A percentile compares a stretch with the other conserved stretches of the same genome.
Evolutionary conservation across 1,284 basidiomycete species (phyloP).

Genomic region (Erythrobasidium hasegawianum): DNA sequence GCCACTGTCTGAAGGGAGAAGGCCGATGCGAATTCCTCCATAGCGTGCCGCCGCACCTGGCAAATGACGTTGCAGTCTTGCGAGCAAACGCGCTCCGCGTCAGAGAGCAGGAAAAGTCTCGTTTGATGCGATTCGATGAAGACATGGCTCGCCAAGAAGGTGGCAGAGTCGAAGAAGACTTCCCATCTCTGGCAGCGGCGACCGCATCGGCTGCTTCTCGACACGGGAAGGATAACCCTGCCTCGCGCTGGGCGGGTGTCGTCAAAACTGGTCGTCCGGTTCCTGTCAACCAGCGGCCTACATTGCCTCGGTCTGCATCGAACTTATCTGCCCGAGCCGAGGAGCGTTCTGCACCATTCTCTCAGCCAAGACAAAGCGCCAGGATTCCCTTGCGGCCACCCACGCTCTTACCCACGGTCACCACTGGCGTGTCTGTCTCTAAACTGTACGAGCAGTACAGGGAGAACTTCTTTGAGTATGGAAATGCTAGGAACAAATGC

Average conservation of each 20-base stretch:
- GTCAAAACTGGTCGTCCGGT: conserved; percentile 57
- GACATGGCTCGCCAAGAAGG: conserved; percentile 6
- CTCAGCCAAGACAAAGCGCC: conserved; percentile 69
- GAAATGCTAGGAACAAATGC: conserved; percentile 87
- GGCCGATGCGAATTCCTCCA: conserved; percentile 49
- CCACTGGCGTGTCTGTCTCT: conserved; percentile 74
- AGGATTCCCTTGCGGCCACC: conserved; percentile 78
- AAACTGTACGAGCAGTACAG: conserved; percentile 82
- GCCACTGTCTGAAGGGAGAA: conserved; percentile 91
- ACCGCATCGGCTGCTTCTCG: conserved; percentile 49
- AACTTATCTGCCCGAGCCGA: neutral
- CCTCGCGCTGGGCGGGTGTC: conserved; percentile 76
- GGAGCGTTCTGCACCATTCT: conserved; percentile 45
- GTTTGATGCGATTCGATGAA: conserved; percentile 17
- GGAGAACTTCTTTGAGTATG: conserved; percentile 77
- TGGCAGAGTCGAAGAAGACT: conserved; percentile 62
- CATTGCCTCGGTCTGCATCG: conserved; percentile 17
- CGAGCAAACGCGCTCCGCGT: conserved; percentile 24
- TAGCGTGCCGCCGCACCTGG: conserved; percentile 35
- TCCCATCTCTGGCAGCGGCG: conserved; percentile 67
- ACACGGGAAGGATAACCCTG: conserved; percentile 63
- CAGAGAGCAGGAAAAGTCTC: conserved; percentile 30
- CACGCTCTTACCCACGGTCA: conserved; percentile 76
- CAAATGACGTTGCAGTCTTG: conserved; percentile 32
- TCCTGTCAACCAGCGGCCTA: conserved; percentile 17